Evolutionary conservation across 2,329 filamentous ascomycete genomes (phyloP).

Genomic region (Aspergillus luchuensis): DNA sequence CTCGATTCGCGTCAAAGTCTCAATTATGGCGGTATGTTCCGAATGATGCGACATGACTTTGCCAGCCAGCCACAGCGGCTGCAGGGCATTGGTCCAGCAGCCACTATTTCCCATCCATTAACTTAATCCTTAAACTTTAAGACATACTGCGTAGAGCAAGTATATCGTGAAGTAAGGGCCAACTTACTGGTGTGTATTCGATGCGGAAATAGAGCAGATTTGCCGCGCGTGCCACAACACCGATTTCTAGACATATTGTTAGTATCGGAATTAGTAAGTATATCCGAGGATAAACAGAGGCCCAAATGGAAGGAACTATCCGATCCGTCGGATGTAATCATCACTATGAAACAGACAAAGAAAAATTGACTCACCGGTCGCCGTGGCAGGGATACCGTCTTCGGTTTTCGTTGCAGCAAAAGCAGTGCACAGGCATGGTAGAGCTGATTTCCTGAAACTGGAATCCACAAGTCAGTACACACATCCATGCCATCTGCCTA

Average conservation of each 20-base stretch:
- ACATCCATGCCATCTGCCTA: too few relatives aligned
- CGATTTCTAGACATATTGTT: slow-evolving; percentile 31
- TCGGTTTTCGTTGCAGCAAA: slow-evolving; percentile 35
- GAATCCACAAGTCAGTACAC: too few relatives aligned
- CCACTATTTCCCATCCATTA: slow-evolving; percentile 26
- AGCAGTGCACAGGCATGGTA: slow-evolving; percentile 36
- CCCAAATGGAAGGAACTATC: too few relatives aligned
- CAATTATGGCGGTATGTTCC: slow-evolving; percentile 51
- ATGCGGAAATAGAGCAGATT: slow-evolving; percentile 50
- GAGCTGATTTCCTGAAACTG: slow-evolving; percentile 39
- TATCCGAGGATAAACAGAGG: too few relatives aligned
- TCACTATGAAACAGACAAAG: too few relatives aligned
- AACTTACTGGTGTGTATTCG: slow-evolving; percentile 45
- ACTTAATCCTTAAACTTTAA: background rate
- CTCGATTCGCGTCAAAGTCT: slow-evolving; percentile 54
- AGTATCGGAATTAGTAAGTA: too few relatives aligned
- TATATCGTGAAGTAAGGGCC: background rate
- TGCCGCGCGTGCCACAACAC: slow-evolving; percentile 53
- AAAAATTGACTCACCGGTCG: slow-evolving; percentile 24
- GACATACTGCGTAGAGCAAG: too few relatives aligned
- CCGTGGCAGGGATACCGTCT: slow-evolving; percentile 23
- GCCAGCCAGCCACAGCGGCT: slow-evolving; percentile 53
- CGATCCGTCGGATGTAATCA: too few relatives aligned
- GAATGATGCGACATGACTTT: slow-evolving; percentile 49
- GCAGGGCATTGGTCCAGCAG: slow-evolving; percentile 50